Evolutionary conservation across 2,329 filamentous ascomycete genomes (phyloP), one percentile per base, ranked within the genome.

Genomic region (Fusarium sp.): DNA sequence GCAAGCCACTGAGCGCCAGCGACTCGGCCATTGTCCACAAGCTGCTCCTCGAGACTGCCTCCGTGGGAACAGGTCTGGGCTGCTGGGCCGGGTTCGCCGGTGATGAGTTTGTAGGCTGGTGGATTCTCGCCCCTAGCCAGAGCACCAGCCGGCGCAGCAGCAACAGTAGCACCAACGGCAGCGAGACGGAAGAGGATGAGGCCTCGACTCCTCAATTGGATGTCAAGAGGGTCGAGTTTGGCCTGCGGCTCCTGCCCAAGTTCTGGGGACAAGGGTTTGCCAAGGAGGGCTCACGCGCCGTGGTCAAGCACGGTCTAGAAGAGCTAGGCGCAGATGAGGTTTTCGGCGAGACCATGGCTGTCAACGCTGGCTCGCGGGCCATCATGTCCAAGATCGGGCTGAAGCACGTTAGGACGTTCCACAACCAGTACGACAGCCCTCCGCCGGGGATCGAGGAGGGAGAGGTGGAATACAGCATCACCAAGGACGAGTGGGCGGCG

Each of bases 91-190:
- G 53, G 11, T 73, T 73, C 25, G 40, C 62, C 3, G 70, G 58
- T 2, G 74, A 69, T n/a, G 64, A 76, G 11, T 77, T 77, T 58
- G 71, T 77, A 44, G 76, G 76, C 16, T 77, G 74, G 74, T 77
- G 75, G 74, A 66, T 76, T 23, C 44, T 77, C 23, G 75, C 73
- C 1, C 62, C 67, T n/a, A 73, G 61, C 57, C 58, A 73, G 54
- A 70, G 51, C 61, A 65, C 49, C 38, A 65, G 61, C 14, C 42
- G 42, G 8, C 42, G 42, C 42, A 49, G 23, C 42, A 49, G 42
- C 42, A 49, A 16, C 42, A 49, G 42, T n/a, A 16, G 42, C 42
- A 46, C 14, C 23, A 25, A 25, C 42, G n/a, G 42, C 20, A 49
- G 42, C 23, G 42, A 49, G 23, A 25, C 23, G 23, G 42, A 49